These are phyloP conservation scores for Cicer judaicum DNA, from an alignment of 306 rosid genomes.

Conservation along the genomic window DNA sequence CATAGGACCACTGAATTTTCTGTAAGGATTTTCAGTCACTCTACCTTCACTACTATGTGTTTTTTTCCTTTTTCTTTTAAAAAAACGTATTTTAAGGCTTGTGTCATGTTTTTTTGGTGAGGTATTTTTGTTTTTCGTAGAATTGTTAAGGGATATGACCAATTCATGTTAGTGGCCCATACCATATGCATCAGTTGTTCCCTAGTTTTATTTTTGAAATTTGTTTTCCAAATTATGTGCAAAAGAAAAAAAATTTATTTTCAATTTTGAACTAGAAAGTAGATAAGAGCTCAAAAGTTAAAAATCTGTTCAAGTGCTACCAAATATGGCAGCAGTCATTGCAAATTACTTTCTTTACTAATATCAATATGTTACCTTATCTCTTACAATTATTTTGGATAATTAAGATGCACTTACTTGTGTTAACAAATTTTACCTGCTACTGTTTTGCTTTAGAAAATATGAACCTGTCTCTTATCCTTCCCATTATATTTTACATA, in stretches of 20 bases:
- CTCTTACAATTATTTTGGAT: neutral
- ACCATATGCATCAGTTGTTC: slow-evolving; percentile 1
- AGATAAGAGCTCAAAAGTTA: neutral
- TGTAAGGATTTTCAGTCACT: slow-evolving; percentile 30
- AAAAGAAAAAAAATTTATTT: neutral
- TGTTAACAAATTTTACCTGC: slow-evolving; percentile 6
- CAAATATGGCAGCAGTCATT: slow-evolving; percentile 8
- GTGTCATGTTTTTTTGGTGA: slow-evolving; percentile 5
- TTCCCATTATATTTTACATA: neutral
- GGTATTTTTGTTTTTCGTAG: neutral
- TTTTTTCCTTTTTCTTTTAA: neutral
- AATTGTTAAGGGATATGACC: slow-evolving; percentile 9
- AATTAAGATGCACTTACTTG: slow-evolving; percentile 4
- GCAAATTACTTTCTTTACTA: neutral
- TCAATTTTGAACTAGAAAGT: slow-evolving; percentile 21
- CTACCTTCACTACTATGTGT: slow-evolving; percentile 20
- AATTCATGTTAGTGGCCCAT: neutral
- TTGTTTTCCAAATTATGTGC: slow-evolving; percentile 5
- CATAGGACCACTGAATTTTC: slow-evolving; percentile 20
- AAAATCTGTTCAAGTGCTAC: neutral
- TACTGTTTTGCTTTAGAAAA: slow-evolving; percentile 19
- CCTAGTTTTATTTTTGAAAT: slow-evolving; percentile 2
- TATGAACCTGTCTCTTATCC: too few relatives aligned
- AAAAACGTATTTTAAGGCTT: neutral
- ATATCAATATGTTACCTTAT: neutral